phyloP scores from a whole-genome alignment of 306 rosid genomes.

The Citrullus amarus region DNA sequence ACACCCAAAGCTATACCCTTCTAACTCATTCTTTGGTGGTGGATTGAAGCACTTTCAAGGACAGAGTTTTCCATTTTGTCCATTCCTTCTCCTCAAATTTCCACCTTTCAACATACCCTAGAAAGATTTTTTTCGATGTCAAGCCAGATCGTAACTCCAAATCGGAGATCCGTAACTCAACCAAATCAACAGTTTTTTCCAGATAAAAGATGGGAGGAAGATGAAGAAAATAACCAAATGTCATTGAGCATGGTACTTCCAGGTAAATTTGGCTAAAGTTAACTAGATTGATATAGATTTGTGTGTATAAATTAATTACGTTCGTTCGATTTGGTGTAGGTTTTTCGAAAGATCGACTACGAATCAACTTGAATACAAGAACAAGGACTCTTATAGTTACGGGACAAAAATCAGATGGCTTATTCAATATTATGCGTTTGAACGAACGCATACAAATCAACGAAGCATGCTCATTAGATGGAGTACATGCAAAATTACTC shows the following conservation, averaged over 20 bases:
- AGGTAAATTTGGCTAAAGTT: background rate
- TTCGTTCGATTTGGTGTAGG: background rate
- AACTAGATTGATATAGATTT: background rate
- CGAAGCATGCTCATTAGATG: background rate
- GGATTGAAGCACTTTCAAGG: background rate
- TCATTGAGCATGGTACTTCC: background rate
- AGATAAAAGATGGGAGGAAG: accelerated
- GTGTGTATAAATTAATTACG: background rate
- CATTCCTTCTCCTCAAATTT: background rate
- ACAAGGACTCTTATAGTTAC: background rate
- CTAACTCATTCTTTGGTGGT: background rate
- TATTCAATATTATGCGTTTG: background rate
- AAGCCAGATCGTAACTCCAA: background rate
- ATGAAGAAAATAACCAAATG: accelerated
- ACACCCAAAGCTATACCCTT: background rate
- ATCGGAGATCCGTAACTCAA: background rate
- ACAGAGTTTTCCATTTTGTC: background rate
- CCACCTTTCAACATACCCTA: background rate
- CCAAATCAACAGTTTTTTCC: background rate
- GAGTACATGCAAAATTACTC: background rate
- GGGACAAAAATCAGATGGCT: background rate
- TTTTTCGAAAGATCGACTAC: background rate
- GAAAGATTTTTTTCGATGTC: background rate
- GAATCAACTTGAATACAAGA: background rate
- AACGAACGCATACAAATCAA: background rate